Base-by-base conservation (phyloP, 1,284 basidiomycete species). In the Pseudomicrostroma phylloplanum region DNA sequence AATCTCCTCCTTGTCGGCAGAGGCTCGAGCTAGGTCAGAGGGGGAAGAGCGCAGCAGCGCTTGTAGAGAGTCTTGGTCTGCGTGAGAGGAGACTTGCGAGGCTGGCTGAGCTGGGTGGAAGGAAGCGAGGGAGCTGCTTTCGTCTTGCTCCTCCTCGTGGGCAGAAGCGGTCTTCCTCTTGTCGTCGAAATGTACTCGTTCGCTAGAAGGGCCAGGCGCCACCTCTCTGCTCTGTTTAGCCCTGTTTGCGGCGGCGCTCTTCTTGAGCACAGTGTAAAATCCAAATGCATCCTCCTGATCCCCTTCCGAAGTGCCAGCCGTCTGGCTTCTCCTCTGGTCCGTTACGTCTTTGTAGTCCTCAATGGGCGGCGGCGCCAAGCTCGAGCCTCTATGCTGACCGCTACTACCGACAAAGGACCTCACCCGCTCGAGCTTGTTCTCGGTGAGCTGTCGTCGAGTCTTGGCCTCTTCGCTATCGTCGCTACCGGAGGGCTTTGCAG, bases 381-480 rank as follows among this genome's bases (percentile, higher is more conserved):
- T 48, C 4, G 43, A n/a, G 4, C 43, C 17, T n/a, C 17, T 3
- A 21, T 48, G 43, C 43, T 21, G 43, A 6, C 43, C 43, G 43
- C 43, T 48, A 21, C 12, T 48, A 21, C 43, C 17, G 21, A 48
- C 43, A 48, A 48, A 48, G 6, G 43, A n/a, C 43, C 43, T 48
- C 17, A 48, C 43, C 43, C 43, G 15, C 43, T 48, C 43, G 17
- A 48, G 21, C 43, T 48, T 48, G 43, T 48, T 48, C 43, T 48
- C 43, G 17, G 15, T 48, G 6, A 17, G 15, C 43, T 48, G 15
- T 12, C 43, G 43, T 48, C 43, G 43, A 17, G 43, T 48, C 43
- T 17, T 48, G 43, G 15, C 17, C 43, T 48, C 17, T 21, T 21
- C 21, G 15, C 21, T 48, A 21, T 21, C 21, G 3, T 21, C 43